These are phyloP conservation scores for Monosporascus sp. DNA, from an alignment of 2,329 filamentous ascomycete genomes.

Conservation along the genomic window DNA sequence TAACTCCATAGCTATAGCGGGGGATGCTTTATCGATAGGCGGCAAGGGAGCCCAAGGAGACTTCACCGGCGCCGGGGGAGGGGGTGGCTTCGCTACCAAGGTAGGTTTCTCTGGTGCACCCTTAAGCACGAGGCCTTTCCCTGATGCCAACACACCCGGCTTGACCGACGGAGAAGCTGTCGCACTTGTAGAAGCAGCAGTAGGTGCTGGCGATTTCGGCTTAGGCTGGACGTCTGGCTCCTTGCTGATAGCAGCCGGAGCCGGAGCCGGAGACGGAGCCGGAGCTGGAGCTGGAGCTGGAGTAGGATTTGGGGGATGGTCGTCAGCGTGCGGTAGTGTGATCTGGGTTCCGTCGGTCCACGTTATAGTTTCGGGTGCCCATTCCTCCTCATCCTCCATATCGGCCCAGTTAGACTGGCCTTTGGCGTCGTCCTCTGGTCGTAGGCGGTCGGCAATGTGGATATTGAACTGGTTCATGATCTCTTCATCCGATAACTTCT, in stretches of 20 bases:
- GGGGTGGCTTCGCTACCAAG: conserved; percentile 66
- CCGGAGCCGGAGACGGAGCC: conserved; percentile 21
- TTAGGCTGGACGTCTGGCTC: conserved; percentile 30
- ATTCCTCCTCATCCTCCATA: conserved; percentile 84
- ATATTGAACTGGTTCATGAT: conserved; percentile 79
- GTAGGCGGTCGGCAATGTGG: conserved; percentile 73
- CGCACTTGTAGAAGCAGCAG: conserved; percentile 17
- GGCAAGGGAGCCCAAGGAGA: conserved; percentile 89
- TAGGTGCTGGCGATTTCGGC: conserved; percentile 38
- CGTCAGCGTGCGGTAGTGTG: conserved; percentile 61
- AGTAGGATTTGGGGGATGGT: conserved; percentile 29
- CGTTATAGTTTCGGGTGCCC: conserved; percentile 77
- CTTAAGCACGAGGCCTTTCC: conserved; percentile 61
- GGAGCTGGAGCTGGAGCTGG: conserved; percentile 22
- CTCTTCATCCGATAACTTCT: conserved; percentile 82
- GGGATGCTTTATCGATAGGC: conserved; percentile 76
- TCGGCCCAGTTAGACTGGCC: conserved; percentile 85
- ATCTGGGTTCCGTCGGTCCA: conserved; percentile 88
- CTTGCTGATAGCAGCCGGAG: conserved; percentile 32
- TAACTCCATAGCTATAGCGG: conserved; percentile 52
- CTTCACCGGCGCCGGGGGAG: conserved; percentile 65
- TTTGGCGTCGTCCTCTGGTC: conserved; percentile 67
- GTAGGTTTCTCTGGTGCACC: conserved; percentile 66
- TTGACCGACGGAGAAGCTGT: conserved; percentile 36
- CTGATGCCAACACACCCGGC: conserved; percentile 42